Evolutionary conservation across 306 rosid genomes (phyloP), one percentile per base, ranked within the genome.

Genomic region (Spatholobus suberectus): DNA sequence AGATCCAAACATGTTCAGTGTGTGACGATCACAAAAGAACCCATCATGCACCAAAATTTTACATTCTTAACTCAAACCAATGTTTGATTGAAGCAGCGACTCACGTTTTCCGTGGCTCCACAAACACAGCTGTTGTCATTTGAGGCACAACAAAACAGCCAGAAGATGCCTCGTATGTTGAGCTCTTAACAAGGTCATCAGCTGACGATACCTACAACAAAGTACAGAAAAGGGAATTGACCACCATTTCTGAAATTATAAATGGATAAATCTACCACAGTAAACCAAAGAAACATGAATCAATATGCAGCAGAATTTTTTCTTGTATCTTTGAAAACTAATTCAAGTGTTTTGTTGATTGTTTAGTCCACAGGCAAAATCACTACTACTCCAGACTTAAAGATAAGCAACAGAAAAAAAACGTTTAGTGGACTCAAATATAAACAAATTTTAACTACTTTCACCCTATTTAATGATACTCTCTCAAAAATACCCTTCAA

Each of bases 91-190:
- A 51, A 32, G 44, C 37, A 41, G 68, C 32, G 35, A 17, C 77
- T 90, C 81, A 82, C 17, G 35, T 66, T 9, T 67, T 72, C 80
- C 98, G 89, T 79, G 92, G 88, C 86, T 94, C 92, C 2, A 94
- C 94, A 68, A 93, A 94, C 67, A 96, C 96, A 26, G 92, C 86
- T 20, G 99, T 91, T 11, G 98, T 91, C 82, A 94, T 87, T 58
- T 81, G 70, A 14, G 95, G 94, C 76, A 94, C 89, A 27, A 62
- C 80, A 72, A 94, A 96, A 83, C 95, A 70, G 38, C 96, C 97
- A 1, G 94, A 85, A 49, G 88, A 86, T 20, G 86, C 77, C 80
- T 96, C 89, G 20, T 88, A 94, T 21, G 61, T 85, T 70, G 99
- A 94, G 6, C 83, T 88, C 85, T 85, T 96, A 37, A 91, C 97